Conservation (phyloP, 257 asterid species). For the Solanum appendiculatum region DNA sequence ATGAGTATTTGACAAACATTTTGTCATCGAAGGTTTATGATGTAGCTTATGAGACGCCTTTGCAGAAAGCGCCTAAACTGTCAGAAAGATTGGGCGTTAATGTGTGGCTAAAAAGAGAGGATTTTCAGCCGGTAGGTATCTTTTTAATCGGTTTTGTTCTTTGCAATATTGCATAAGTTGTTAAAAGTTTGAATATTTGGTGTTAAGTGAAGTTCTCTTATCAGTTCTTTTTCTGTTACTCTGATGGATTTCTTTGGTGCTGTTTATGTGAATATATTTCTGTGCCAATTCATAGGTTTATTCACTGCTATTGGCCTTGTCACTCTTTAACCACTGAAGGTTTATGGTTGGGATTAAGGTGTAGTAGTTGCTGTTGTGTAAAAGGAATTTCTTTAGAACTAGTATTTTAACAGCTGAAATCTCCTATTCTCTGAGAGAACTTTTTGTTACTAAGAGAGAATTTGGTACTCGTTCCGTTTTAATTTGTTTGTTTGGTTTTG, state of each 20-base stretch:
- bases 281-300: neutral
- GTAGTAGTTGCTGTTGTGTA: neutral
- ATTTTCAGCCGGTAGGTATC: slow-evolving; percentile 69
- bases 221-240: neutral
- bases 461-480: neutral
- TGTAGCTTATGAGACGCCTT: slow-evolving; percentile 76
- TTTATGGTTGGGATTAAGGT: neutral
- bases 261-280: neutral
- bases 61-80: slow-evolving; percentile 71
- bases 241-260: neutral
- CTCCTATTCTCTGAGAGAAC: neutral
- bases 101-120: slow-evolving; percentile 90
- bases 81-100: slow-evolving; percentile 61
- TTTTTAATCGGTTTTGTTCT: neutral
- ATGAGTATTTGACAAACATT: slow-evolving; percentile 75
- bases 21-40: slow-evolving; percentile 89
- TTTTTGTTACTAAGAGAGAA: neutral
- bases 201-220: neutral
- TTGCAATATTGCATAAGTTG: neutral
- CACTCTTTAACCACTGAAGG: neutral
- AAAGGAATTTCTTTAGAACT: neutral
- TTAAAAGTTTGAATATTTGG: neutral
- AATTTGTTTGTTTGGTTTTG: neutral
- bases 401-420: neutral
- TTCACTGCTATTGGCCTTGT: neutral